Evolutionary conservation across 2,329 filamentous ascomycete species (phyloP).

Genomic region (Aspergillus novoparasiticus): DNA sequence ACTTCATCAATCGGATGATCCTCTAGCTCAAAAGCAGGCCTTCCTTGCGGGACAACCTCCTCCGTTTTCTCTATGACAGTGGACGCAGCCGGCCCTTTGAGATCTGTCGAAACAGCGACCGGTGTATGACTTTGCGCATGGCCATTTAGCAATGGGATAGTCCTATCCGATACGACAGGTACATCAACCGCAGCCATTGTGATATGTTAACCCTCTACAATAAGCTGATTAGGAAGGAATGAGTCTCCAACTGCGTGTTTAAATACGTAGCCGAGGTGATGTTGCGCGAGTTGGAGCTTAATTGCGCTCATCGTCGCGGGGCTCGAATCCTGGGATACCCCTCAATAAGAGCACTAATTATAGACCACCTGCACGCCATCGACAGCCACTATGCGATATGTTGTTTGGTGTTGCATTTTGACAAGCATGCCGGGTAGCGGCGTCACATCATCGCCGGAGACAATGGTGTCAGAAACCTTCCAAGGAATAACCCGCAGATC

Average conservation of each 20-base stretch:
- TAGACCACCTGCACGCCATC: slow-evolving; percentile 9
- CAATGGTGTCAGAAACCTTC: slow-evolving; percentile 22
- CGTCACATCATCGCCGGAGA: slow-evolving; percentile 24
- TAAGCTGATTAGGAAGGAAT: background rate
- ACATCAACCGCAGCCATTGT: slow-evolving; percentile 16
- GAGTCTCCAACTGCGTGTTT: background rate
- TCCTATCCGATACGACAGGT: slow-evolving; percentile 5
- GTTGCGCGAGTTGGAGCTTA: background rate
- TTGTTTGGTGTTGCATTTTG: background rate
- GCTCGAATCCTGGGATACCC: background rate
- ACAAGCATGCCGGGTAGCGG: slow-evolving; percentile 7
- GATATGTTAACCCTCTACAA: background rate
- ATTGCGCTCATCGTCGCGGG: background rate
- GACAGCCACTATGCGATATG: background rate
- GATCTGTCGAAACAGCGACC: background rate
- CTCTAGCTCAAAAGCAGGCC: slow-evolving; percentile 37
- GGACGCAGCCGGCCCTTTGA: background rate
- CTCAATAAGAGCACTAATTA: slow-evolving; percentile 1
- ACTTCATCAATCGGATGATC: slow-evolving; percentile 54
- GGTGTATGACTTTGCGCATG: background rate
- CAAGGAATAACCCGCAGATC: background rate
- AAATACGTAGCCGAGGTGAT: background rate
- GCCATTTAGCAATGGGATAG: slow-evolving; percentile 5
- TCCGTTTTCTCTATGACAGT: slow-evolving; percentile 14
- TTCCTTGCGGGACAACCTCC: slow-evolving; percentile 1